Evolutionary conservation across 2,329 filamentous ascomycete genomes (phyloP), one percentile per base, ranked within the genome.

Genomic region (Nigrospora sphaerica): DNA sequence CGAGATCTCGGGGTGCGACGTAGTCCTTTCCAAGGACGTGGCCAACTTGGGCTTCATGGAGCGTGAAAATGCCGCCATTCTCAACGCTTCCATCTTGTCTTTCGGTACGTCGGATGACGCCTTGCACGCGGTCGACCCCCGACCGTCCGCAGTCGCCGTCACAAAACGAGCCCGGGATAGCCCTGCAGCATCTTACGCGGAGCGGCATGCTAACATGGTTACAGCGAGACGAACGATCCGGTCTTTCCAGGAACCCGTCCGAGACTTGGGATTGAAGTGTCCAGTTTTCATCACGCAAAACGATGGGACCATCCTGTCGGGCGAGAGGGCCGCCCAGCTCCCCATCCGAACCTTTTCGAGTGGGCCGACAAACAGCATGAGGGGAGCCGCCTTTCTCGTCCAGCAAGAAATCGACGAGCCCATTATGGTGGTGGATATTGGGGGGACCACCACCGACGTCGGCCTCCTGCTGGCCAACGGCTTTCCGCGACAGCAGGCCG

Each of bases 361-460:
- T 35, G 81, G 81, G 0, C 77, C 80, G 3, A 83, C 81, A 0
- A 85, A 85, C 56, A 80, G 75, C 46, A 79, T 82, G 68, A 72
- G 75, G 44, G 80, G 80, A 1, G 80, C 80, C 2, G 81, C 80
- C 0, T 83, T 82, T 46, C 62, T 86, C 12, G 65, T 69, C 0
- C 64, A 69, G 35, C 57, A 60, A 2, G 48, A 57, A 18, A 44
- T 56, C 13, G 52, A 61, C 3, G 63, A 71, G 46, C 62, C 66
- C 0, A 63, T 72, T 53, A 77, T 85, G 66, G 81, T 85, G 0
- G 75, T 85, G 2, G 82, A 86, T 54, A 77, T 86, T 45, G 82
- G 82, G 1, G 81, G 82, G 3, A 86, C 82, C 0, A 85, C 81
- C 0, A 77, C 80, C 0, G 82, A 85, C 52, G 77, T 83, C 12